These are phyloP conservation scores for Aspergillus sp. DNA, from an alignment of 2,329 filamentous ascomycete species.

Conservation along the genomic window DNA sequence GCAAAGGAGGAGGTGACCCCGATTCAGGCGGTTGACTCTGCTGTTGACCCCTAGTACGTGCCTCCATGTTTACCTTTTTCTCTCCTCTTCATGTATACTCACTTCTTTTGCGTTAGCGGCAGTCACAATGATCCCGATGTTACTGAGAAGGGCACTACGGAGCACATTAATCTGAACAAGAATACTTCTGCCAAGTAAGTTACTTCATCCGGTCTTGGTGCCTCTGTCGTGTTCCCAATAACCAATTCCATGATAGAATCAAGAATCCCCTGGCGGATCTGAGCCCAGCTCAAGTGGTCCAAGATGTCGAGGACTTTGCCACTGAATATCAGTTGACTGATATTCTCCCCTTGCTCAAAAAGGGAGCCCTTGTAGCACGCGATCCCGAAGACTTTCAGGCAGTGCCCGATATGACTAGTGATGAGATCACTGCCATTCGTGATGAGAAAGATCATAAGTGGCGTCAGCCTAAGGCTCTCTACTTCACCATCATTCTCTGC, in stretches of 20 bases:
- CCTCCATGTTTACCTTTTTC: background rate
- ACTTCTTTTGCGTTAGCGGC: conserved; percentile 11
- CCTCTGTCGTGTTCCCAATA: background rate
- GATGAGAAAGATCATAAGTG: conserved; percentile 53
- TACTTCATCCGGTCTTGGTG: background rate
- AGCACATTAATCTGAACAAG: conserved; percentile 31
- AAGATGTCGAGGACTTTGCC: conserved; percentile 48
- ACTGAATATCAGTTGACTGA: conserved; percentile 45
- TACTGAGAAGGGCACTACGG: conserved; percentile 26
- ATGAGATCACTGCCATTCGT: conserved; percentile 47
- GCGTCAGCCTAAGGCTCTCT: conserved; percentile 52
- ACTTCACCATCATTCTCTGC: conserved; percentile 55
- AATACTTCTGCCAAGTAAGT: conserved; percentile 34
- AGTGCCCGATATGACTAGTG: conserved; percentile 46
- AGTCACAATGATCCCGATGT: conserved; percentile 15
- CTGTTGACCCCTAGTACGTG: conserved; percentile 18
- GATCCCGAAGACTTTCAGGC: conserved; percentile 50
- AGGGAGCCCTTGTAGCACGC: conserved; percentile 54
- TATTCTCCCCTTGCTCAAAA: conserved; percentile 45
- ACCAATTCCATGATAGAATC: conserved; percentile 36
- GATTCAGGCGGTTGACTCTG: conserved; percentile 6
- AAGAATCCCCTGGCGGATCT: conserved; percentile 50
- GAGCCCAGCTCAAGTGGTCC: conserved; percentile 39
- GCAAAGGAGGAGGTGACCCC: conserved; percentile 13
- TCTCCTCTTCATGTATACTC: background rate